Conservation (phyloP, 139 green algal genomes). For the Astrephomene gubernaculifera region DNA sequence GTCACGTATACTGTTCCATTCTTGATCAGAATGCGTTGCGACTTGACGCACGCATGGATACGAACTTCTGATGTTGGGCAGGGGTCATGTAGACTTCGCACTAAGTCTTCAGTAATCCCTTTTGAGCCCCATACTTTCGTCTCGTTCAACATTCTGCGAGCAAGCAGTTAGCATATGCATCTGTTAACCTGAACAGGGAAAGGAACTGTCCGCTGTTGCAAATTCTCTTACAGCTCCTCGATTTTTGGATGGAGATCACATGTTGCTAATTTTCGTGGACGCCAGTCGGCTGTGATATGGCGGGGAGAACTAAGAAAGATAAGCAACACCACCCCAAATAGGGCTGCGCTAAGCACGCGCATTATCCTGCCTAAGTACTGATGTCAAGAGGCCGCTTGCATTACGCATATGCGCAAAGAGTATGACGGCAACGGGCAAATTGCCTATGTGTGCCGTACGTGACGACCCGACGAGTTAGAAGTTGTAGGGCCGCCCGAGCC, state of each 20-base stretch:
- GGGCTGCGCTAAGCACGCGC: not conserved
- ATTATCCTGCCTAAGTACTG: not conserved
- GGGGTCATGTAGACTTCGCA: slow-evolving; percentile 3
- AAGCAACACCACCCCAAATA: not conserved
- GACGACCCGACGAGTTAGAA: no score
- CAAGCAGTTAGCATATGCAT: not conserved
- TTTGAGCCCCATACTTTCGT: slow-evolving; percentile 10
- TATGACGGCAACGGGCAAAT: not conserved
- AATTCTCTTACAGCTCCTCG: slow-evolving; percentile 9
- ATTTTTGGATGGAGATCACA: slow-evolving; percentile 19
- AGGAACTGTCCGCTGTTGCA: not conserved
- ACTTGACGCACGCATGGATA: slow-evolving; percentile 16
- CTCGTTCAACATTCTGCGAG: not conserved
- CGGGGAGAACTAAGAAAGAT: not conserved
- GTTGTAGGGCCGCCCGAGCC: no score
- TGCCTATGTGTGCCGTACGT: no score
- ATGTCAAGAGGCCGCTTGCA: not conserved
- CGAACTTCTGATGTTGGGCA: not conserved
- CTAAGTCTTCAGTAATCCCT: slow-evolving; percentile 25
- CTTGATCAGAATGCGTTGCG: slow-evolving; percentile 22
- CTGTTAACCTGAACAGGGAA: not conserved
- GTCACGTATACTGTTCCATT: slow-evolving; percentile 28
- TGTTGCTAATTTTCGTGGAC: not conserved
- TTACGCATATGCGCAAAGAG: not conserved
- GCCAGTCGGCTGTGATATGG: not conserved